These are phyloP conservation scores for Podospora didyma DNA, from an alignment of 495 filamentous ascomycete species.

Conservation along the genomic window DNA sequence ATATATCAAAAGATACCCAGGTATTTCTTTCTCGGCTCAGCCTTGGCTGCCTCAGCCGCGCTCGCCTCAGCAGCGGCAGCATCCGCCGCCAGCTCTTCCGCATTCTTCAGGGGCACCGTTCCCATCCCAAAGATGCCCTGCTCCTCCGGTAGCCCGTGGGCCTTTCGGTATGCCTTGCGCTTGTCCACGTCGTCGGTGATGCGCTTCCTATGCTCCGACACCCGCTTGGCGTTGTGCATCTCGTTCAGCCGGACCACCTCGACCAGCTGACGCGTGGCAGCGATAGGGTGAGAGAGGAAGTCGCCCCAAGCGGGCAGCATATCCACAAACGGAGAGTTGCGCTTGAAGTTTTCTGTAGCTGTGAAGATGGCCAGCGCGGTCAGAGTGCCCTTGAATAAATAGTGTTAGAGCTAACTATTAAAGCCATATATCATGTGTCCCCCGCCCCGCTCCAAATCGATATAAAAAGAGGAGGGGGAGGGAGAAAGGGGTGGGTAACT, in stretches of 20 bases:
- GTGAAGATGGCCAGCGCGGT: slow-evolving; percentile 61
- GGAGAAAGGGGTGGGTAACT: slow-evolving; percentile 12
- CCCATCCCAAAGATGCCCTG: slow-evolving; percentile 27
- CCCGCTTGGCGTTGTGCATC: slow-evolving; percentile 51
- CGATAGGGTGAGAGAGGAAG: slow-evolving; percentile 59
- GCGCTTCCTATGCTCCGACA: slow-evolving; percentile 59
- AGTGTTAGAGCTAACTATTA: too few relatives aligned
- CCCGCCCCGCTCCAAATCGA: too few relatives aligned
- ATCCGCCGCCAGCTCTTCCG: slow-evolving; percentile 2
- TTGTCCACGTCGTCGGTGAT: slow-evolving; percentile 76
- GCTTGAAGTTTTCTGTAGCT: slow-evolving; percentile 65
- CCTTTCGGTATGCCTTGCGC: slow-evolving; percentile 71
- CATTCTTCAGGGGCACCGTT: not conserved
- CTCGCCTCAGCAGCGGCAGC: not conserved
- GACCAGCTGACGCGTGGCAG: slow-evolving; percentile 50
- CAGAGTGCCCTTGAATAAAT: slow-evolving; percentile 43
- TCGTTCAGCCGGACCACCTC: slow-evolving; percentile 69
- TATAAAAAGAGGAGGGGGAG: too few relatives aligned
- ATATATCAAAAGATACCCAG: slow-evolving; percentile 38
- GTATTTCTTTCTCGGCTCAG: slow-evolving; percentile 35
- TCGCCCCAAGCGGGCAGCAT: slow-evolving; percentile 61
- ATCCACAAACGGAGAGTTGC: slow-evolving; percentile 65
- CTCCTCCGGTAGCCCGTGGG: slow-evolving; percentile 70
- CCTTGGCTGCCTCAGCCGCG: not conserved
- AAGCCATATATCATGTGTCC: too few relatives aligned